Conservation (phyloP, 2,329 filamentous ascomycete genomes). For the Paraphaeosphaeria minitans region DNA sequence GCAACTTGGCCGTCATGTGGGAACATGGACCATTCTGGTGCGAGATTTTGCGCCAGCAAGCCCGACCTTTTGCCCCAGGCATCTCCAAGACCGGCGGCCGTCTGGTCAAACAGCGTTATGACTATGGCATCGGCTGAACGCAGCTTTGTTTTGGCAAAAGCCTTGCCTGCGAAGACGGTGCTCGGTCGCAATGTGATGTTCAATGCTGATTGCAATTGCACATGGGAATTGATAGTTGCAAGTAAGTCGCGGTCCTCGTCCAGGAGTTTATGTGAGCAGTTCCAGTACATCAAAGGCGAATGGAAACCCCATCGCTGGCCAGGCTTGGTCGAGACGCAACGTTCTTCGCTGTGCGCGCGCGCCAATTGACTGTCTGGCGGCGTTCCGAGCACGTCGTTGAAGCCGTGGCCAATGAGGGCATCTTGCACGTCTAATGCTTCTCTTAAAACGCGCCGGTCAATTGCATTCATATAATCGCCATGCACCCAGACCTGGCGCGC, state of each 20-base stretch:
- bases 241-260: conserved; percentile 67
- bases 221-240: conserved; percentile 69
- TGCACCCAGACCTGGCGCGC: conserved; percentile 85
- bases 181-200: conserved; percentile 78
- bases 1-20: conserved; percentile 61
- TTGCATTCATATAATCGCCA: conserved; percentile 77
- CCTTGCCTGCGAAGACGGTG: conserved; percentile 82
- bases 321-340: conserved; percentile 49
- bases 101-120: conserved; percentile 73
- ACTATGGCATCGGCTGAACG: conserved; percentile 78
- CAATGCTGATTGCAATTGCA: conserved; percentile 66
- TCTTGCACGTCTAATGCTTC: conserved; percentile 73
- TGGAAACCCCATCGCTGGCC: conserved; percentile 77
- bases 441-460: conserved; percentile 68
- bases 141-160: conserved; percentile 69
- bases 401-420: conserved; percentile 62
- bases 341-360: conserved; percentile 18
- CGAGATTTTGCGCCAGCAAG: conserved; percentile 56
- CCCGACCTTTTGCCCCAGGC: conserved; percentile 68
- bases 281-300: conserved; percentile 83
- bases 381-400: conserved; percentile 19
- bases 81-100: conserved; percentile 66
- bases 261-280: conserved; percentile 66
- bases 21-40: conserved; percentile 68
- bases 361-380: conserved; percentile 11